These are phyloP conservation scores for Parasitella parasitica DNA, from an alignment of 371 early-diverging fungal species.

Conservation along the genomic window DNA sequence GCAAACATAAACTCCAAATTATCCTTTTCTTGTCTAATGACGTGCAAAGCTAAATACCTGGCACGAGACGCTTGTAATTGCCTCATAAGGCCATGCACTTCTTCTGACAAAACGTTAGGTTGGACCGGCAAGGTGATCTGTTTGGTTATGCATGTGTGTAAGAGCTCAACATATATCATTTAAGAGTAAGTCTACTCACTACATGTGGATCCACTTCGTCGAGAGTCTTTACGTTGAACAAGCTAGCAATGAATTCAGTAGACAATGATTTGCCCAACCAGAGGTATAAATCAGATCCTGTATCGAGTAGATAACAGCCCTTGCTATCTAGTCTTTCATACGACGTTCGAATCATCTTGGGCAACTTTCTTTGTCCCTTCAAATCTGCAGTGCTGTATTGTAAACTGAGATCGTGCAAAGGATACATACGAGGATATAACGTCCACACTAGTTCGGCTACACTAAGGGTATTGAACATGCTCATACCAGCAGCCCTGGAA, in stretches of 20 bases:
- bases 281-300: slow-evolving; percentile 73
- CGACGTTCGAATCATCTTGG: slow-evolving; percentile 75
- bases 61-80: slow-evolving; percentile 59
- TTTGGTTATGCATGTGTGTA: neutral
- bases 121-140: slow-evolving; percentile 42
- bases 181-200: slow-evolving; percentile 39
- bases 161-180: neutral
- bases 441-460: slow-evolving; percentile 74
- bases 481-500: slow-evolving; percentile 77
- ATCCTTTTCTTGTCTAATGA: slow-evolving; percentile 57
- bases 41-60: slow-evolving; percentile 38
- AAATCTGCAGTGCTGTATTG: slow-evolving; percentile 42
- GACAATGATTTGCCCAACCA: slow-evolving; percentile 87
- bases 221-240: slow-evolving; percentile 76
- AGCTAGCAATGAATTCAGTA: slow-evolving; percentile 56
- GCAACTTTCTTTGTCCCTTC: slow-evolving; percentile 53
- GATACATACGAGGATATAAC: slow-evolving; percentile 85
- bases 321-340: slow-evolving; percentile 70
- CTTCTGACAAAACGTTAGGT: slow-evolving; percentile 58
- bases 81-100: slow-evolving; percentile 61
- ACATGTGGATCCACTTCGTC: slow-evolving; percentile 72
- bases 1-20: slow-evolving; percentile 57
- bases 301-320: slow-evolving; percentile 85
- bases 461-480: slow-evolving; percentile 70
- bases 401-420: slow-evolving; percentile 63